Base-by-base conservation (phyloP, 2,329 filamentous ascomycete species). In the Arthroderma sp. region DNA sequence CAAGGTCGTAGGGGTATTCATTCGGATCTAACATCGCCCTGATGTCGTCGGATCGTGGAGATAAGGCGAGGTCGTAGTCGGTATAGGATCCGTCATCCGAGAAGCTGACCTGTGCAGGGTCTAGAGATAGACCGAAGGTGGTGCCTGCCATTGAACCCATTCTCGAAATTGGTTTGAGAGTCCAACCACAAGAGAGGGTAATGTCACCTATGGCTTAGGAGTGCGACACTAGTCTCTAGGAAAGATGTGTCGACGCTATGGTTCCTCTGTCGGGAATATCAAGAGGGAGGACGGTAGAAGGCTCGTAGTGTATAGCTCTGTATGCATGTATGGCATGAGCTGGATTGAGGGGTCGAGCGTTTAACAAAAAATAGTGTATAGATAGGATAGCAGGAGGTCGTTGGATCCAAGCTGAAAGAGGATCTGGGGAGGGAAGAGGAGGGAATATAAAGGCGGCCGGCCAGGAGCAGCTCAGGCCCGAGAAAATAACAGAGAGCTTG, bases 31-130 rank as follows among this genome's bases (percentile, higher is more conserved):
- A 28, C 44, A 56, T 56, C 7, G 38, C 31, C 13, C 56, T 38
- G 13, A 57, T 23, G 41, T 55, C 37, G 25, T 49, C 51, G 4
- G 55, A 43, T 38, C 37, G 39, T 19, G 54, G 23, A 31, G 38
- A 59, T 53, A 41, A 21, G n/a, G 44, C 28, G 35, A 55, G 44
- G 2, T 33, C 31, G 41, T 56, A 37, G 35, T 44, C 57, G 17
- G 17, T 15, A 21, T 35, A 11, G 6, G 28, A 37, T 25, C 47
- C 47, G n/a, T 58, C 56, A n/a, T 56, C 53, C 2, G 47, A 56
- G 47, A 58, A n/a, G 28, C 31, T 44, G 38, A 58, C 53, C 8
- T 56, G 43, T 15, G 59, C 41, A 23, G 55, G 31, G 28, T 59
- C 55, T 4, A 49, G 23, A 31, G 47, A n/a, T 9, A 47, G 38